Evolutionary conservation across 805 yeast genomes (phyloP).

Genomic region (Myxozyma udenii): DNA sequence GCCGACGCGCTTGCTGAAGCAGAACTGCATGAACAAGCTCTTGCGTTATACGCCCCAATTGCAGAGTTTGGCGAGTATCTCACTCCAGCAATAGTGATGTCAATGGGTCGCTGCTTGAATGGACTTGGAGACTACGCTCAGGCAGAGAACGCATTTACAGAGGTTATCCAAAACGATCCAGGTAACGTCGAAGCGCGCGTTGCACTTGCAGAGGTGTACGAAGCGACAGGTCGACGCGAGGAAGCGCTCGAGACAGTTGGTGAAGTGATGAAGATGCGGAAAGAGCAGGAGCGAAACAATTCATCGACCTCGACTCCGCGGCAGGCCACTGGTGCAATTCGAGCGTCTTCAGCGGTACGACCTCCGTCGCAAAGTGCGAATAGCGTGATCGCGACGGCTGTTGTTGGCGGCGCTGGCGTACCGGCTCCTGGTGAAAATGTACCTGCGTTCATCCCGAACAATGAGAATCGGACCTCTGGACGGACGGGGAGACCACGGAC

Average conservation of each 20-base stretch:
- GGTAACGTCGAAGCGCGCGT: constrained; percentile 69
- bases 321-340: background rate
- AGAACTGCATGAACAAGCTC: constrained; percentile 72
- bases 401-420: background rate
- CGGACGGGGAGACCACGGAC: constrained; percentile 9
- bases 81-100: constrained; percentile 43
- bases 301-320: too few species aligned
- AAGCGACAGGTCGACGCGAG: constrained; percentile 38
- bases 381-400: background rate
- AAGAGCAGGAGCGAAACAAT: constrained; percentile 25
- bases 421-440: background rate
- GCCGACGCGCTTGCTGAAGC: constrained; percentile 69
- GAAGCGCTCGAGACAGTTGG: constrained; percentile 37
- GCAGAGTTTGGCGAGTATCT: constrained; percentile 49
- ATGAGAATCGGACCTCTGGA: constrained; percentile 3
- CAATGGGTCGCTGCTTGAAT: constrained; percentile 73
- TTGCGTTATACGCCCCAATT: constrained; percentile 60
- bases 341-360: background rate
- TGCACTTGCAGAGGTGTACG: constrained; percentile 77
- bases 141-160: constrained; percentile 59
- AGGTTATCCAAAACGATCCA: constrained; percentile 45
- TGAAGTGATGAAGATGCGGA: constrained; percentile 31
- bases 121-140: constrained; percentile 66
- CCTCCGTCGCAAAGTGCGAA: background rate
- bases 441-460: constrained; percentile 25